Conservation (phyloP, 2,329 filamentous ascomycete species). For the Leptoxyphium fumago region DNA sequence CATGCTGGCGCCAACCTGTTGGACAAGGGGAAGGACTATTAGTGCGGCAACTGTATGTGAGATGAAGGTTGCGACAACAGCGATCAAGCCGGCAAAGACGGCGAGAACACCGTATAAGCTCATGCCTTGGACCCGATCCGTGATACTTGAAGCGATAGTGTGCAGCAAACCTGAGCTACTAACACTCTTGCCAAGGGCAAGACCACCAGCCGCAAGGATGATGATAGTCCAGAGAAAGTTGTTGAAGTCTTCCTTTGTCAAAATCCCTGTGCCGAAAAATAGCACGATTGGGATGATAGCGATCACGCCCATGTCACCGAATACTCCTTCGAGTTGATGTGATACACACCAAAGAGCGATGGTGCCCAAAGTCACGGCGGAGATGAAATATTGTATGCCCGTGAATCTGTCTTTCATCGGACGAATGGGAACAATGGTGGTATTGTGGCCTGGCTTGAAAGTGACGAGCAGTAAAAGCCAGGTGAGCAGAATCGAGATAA, state of each 20-base stretch:
- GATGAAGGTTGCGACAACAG: constrained; percentile 94
- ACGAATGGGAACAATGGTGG: constrained; percentile 80
- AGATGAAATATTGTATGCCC: constrained; percentile 86
- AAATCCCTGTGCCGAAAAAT: constrained; percentile 90
- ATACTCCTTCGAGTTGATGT: constrained; percentile 72
- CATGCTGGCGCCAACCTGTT: constrained; percentile 73
- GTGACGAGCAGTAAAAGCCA: constrained; percentile 75
- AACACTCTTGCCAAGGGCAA: constrained; percentile 86
- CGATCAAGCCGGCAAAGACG: constrained; percentile 69
- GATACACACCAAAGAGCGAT: constrained; percentile 87
- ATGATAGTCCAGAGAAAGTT: constrained; percentile 99
- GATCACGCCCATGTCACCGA: constrained; percentile 97
- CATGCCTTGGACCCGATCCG: constrained; percentile 56
- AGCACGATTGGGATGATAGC: constrained; percentile 90
- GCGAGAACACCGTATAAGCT: constrained; percentile 75
- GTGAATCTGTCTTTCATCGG: constrained; percentile 79
- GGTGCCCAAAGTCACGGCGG: constrained; percentile 63
- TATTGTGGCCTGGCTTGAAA: constrained; percentile 73
- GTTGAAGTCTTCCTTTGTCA: constrained; percentile 99
- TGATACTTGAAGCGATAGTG: constrained; percentile 70
- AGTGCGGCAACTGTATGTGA: constrained; percentile 91
- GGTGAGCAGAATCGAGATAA: constrained; percentile 74
- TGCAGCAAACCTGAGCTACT: constrained; percentile 84
- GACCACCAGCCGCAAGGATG: constrained; percentile 84
- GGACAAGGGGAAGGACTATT: constrained; percentile 83